phyloP scores from a whole-genome alignment of 1,284 basidiomycete genomes.

The Ceratobasidium sp. region DNA sequence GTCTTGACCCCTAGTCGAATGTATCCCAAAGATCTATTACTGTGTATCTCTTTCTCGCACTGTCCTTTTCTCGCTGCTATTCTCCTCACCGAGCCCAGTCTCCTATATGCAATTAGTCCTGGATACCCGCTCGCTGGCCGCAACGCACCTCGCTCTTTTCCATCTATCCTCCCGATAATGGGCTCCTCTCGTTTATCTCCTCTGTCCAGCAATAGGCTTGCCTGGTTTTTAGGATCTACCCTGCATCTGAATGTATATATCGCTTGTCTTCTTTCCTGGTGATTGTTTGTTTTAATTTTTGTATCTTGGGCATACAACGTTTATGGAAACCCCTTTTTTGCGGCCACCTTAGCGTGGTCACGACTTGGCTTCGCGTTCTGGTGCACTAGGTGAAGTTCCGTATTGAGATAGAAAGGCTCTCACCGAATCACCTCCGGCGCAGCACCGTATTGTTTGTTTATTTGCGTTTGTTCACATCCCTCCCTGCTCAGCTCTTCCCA shows the following conservation, averaged over 20 bases:
- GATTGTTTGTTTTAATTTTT: background rate
- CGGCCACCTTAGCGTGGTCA: background rate
- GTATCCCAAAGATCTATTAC: background rate
- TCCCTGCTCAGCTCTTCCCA: no score
- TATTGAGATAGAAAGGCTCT: no score
- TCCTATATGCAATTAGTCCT: background rate
- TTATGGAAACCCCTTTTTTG: conserved; percentile 24
- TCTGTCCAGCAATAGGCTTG: background rate
- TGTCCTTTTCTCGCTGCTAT: background rate
- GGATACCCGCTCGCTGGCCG: conserved; percentile 10
- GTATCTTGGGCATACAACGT: conserved; percentile 15
- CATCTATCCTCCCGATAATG: background rate
- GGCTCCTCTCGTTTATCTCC: background rate
- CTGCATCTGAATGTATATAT: conserved; percentile 16
- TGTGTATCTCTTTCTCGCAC: conserved; percentile 4
- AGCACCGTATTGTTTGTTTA: background rate
- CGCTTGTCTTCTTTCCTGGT: conserved; percentile 1
- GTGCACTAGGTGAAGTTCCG: no score
- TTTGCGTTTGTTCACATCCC: background rate
- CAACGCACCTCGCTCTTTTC: background rate
- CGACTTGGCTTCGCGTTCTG: no score
- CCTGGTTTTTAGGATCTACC: no score
- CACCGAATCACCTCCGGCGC: background rate
- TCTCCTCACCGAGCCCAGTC: background rate
- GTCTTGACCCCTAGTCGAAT: conserved; percentile 28